phyloP scores from a whole-genome alignment of 768 basidiomycete species.

The Antrodiella citrinella region DNA sequence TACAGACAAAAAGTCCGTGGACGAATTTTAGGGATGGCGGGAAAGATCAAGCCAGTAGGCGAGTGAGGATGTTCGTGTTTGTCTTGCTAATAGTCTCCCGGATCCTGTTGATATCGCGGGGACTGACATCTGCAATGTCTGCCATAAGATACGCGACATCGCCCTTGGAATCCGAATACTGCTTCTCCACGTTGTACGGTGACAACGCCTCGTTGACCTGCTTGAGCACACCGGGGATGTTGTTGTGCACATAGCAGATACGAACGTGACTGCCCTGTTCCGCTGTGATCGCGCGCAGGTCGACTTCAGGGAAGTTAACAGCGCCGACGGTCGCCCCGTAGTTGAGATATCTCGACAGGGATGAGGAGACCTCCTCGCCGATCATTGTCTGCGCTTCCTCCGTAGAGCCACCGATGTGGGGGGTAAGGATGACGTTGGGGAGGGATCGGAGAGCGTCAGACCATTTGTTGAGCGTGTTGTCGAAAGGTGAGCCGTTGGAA shows the following conservation, averaged over 20 bases:
- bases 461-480: conserved; percentile 85
- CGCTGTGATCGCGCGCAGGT: conserved; percentile 83
- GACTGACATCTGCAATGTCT: conserved; percentile 88
- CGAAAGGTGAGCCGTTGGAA: conserved; percentile 84
- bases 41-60: conserved; percentile 51
- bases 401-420: conserved; percentile 98
- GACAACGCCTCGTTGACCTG: conserved; percentile 92
- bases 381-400: conserved; percentile 98
- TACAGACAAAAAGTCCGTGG: background rate
- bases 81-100: conserved; percentile 73
- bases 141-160: conserved; percentile 94
- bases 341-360: conserved; percentile 83
- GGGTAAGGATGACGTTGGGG: conserved; percentile 93
- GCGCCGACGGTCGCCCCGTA: conserved; percentile 87
- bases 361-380: conserved; percentile 85
- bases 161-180: conserved; percentile 96
- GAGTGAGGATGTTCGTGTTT: conserved; percentile 82
- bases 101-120: conserved; percentile 67
- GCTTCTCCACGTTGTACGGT: conserved; percentile 98
- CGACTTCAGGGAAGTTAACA: conserved; percentile 99
- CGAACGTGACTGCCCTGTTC: conserved; percentile 79
- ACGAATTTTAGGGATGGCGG: background rate
- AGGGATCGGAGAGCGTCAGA: conserved; percentile 63
- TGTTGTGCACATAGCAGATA: conserved; percentile 92
- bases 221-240: conserved; percentile 90